Evolutionary conservation across 2,329 filamentous ascomycete species (phyloP).

Genomic region (Nothomitra cinnamomea): DNA sequence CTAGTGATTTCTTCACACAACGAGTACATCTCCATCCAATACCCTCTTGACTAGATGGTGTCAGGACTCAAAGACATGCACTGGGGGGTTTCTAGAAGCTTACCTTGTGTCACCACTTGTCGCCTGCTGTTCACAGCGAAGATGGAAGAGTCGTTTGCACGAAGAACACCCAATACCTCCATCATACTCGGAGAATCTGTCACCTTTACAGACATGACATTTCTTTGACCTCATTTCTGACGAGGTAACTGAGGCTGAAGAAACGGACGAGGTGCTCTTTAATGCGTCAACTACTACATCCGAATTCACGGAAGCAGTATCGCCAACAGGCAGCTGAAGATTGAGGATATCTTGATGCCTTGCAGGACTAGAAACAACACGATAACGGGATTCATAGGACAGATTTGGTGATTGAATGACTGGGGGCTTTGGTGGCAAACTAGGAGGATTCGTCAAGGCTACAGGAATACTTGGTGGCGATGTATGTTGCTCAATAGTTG

Average conservation of each 20-base stretch:
- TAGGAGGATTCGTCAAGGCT: not conserved
- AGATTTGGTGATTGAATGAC: conserved; percentile 2
- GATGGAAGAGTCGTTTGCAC: not conserved
- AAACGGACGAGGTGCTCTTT: not conserved
- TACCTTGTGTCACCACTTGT: not conserved
- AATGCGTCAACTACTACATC: not conserved
- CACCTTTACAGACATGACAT: not conserved
- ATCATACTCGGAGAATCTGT: not conserved
- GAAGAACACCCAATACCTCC: not conserved
- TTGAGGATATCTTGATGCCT: not conserved
- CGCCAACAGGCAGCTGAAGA: not conserved
- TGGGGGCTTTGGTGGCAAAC: not conserved
- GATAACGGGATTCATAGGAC: not conserved
- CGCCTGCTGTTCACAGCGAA: not conserved
- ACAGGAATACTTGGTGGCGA: not conserved
- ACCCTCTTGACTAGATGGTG: not conserved
- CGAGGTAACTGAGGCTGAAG: not conserved
- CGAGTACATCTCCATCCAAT: not conserved
- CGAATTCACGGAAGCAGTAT: not conserved
- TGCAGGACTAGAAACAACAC: not conserved
- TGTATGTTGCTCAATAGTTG: not conserved
- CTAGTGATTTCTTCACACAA: not conserved
- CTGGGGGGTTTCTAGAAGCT: not conserved
- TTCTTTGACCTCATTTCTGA: not conserved
- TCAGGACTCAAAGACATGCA: not conserved